Base-by-base conservation (phyloP, 257 asterid genomes). In the Solanum sejunctum region DNA sequence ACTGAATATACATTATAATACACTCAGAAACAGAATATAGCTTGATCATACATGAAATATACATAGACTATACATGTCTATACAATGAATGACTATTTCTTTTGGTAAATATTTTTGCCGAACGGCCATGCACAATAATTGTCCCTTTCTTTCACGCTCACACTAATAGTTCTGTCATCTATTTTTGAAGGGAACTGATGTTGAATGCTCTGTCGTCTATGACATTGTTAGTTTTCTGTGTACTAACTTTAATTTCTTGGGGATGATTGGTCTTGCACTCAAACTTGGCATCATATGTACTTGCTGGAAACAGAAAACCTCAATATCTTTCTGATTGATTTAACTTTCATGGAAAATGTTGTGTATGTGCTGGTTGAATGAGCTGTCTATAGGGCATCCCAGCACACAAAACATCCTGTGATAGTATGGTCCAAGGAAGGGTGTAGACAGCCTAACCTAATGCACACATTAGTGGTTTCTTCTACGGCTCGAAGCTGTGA, bases 101-200 rank as follows among this genome's bases (percentile, higher is more conserved):
- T 36, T 36, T 36, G 39, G 39, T 36, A 36, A 36, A 36, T 36
- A 36, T 0, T 36, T 36, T 36, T 36, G 6, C 41, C 41, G 6
- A 36, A 36, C 41, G 41, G 41, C 41, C 41, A 36, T 4, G 41
- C 41, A 36, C 41, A 3, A 5, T 36, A 36, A 86, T 84, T 3
- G 87, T 86, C 75, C 57, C 67, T 72, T 82, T 43, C 36, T n/a
- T 80, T 63, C 36, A 28, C 45, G 21, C 83, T 26, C 49, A 26
- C 39, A 43, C 20, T 4, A 16, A 51, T 20, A n/a, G 39, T 80
- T 57, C 36, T 81, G 20, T 45, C 17, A n/a, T 66, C 8, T 56
- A 73, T 77, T 88, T 89, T 84, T 28, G 41, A 80, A 80, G 49
- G 41, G 82, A 82, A 85, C 78, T 13, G 78, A 56, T 86, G 89